Evolutionary conservation across 805 yeast genomes (phyloP), one percentile per base, ranked within the genome.

Genomic region (Candida insectalens): DNA sequence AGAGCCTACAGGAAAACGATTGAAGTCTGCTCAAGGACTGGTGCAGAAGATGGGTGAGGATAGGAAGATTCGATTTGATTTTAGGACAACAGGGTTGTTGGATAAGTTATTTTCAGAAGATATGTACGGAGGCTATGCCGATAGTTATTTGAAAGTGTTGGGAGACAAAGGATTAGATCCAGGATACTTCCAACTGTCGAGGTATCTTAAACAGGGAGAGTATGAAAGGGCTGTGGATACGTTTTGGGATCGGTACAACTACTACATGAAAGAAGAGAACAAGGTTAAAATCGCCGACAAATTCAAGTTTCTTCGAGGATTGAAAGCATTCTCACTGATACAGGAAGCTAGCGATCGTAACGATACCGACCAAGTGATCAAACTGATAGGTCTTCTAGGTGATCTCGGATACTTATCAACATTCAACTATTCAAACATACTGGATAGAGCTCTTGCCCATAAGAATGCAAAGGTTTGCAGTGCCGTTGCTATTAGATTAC

Each of bases 141-240:
- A 42, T 20, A 12, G 29, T 18, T 49, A 46, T 19, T 27, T 33
- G 25, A 34, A 28, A 10, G 19, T 35, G 19, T 30, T 49, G 3
- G 21, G 23, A 16, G 19, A 32, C 5, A 7, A 34, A 20, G 26
- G 33, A 3, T 25, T 38, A 12, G 39, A 44, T 8, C 26, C 29
- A 7, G 16, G 38, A 2, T 39, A 36, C 13, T 50, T 41, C 37
- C 50, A 48, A 16, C 37, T 54, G 4, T 31, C 34, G 6, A 31
- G 44, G 17, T 37, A 40, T 5, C 14, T 54, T 3, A 19, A 34
- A 2, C 32, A 36, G 20, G 43, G 39, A 8, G 41, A 46, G 23
- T 50, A 51, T 32, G 54, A 50, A 29, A 33, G 36, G 31, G 57
- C 59, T 2, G 25, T 41, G 2, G 36, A 26, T 3, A n/a, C 30